Evolutionary conservation across 228 moss, liverwort and hornwort genomes (phyloP).

Genomic region (Sphagnum fallax): DNA sequence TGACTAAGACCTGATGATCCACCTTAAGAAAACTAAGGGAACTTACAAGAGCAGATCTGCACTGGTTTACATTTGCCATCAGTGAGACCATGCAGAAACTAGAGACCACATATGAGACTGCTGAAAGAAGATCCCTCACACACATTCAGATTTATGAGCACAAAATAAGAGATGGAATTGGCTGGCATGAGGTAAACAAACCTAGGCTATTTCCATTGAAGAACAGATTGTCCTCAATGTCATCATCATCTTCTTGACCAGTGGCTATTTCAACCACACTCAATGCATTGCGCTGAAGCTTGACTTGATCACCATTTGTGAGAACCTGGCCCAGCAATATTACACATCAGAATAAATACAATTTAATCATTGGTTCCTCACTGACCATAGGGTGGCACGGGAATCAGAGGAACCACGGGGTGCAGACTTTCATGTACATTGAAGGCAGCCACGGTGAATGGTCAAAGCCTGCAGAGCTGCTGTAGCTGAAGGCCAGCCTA

Average conservation of each 20-base stretch:
- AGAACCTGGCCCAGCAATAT: constrained; percentile 31
- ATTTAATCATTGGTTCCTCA: neutral
- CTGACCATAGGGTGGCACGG: neutral
- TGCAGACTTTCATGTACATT: neutral
- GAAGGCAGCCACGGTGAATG: neutral
- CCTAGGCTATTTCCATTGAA: constrained; percentile 65
- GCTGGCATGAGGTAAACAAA: constrained; percentile 7
- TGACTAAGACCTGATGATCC: no score
- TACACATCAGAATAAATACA: neutral
- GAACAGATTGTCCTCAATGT: constrained; percentile 58
- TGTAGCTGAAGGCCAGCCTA: neutral
- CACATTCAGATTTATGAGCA: no score
- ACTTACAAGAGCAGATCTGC: no score
- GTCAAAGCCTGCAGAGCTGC: neutral
- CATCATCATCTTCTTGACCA: constrained; percentile 59
- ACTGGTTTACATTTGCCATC: no score
- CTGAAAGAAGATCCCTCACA: no score
- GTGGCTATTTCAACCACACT: constrained; percentile 62
- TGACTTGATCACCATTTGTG: constrained; percentile 58
- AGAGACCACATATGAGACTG: no score
- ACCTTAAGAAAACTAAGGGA: neutral
- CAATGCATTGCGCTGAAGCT: constrained; percentile 64
- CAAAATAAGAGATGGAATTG: no score
- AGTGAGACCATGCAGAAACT: neutral
- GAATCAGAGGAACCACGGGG: neutral